A percentile compares a stretch with the other conserved stretches of the same genome.
Evolutionary conservation across 306 rosid species (phyloP).

Genomic region (Medicago lupulina): DNA sequence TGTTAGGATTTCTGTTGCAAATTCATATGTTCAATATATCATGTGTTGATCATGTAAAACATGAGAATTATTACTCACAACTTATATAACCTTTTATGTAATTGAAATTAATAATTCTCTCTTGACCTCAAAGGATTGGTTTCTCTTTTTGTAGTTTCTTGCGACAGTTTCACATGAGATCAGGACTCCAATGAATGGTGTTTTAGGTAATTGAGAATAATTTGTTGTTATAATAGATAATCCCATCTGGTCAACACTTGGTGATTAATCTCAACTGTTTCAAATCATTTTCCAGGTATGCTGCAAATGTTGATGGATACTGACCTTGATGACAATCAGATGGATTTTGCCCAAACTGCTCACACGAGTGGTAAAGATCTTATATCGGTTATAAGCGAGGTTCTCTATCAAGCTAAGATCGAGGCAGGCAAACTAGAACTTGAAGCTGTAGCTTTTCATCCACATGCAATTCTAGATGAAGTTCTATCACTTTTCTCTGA

Average conservation of each 20-base stretch:
- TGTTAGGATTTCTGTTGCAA: neutral
- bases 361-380: conserved; percentile 85
- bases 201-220: conserved; percentile 67
- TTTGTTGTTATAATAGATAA: conserved; percentile 24
- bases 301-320: conserved; percentile 98
- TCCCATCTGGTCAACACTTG: conserved; percentile 19
- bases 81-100: neutral
- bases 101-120: conserved; percentile 11
- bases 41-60: conserved; percentile 1
- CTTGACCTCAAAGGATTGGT: conserved; percentile 31
- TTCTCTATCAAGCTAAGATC: conserved; percentile 95
- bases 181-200: conserved; percentile 99
- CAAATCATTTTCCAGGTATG: conserved; percentile 70
- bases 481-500: conserved; percentile 74
- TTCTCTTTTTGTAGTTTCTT: conserved; percentile 72
- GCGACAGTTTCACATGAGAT: conserved; percentile 99
- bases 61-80: neutral
- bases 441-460: conserved; percentile 82
- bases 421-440: conserved; percentile 96
- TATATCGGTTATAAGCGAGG: conserved; percentile 88
- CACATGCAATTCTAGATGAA: conserved; percentile 78
- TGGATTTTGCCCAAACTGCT: conserved; percentile 85
- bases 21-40: neutral
- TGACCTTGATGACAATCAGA: conserved; percentile 77
- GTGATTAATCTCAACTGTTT: conserved; percentile 31